Base-by-base conservation (phyloP, 192 early-diverging fungal species). In the Phlyctochytrium bullatum region DNA sequence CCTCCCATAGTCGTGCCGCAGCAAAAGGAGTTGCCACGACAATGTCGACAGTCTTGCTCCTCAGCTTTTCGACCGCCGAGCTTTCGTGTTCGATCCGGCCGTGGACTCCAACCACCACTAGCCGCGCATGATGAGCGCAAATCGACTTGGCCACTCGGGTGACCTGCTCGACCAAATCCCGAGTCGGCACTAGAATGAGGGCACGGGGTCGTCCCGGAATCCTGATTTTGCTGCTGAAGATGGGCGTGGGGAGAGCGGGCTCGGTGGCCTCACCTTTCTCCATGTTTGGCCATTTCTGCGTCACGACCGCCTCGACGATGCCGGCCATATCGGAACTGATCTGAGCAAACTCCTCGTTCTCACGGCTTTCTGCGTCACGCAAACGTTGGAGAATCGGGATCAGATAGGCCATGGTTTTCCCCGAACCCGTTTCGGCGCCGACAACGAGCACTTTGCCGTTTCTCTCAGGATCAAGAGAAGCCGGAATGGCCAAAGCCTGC, bases 391-490 rank as follows among this genome's bases (percentile, higher is more conserved):
- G 78, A 0, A 91, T 74, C 0, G 94, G 94, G 24, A 90, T 47
- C 32, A 95, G 79, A 64, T 95, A 98, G 0, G 94, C 92, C 10
- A 93, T 69, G 0, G 96, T 96, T 75, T 98, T 98, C 3, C 94
- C 94, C 0, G 88, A 87, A 30, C 96, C 96, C 0, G 93, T 96
- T 74, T 96, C 93, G 0, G 92, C 93, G 2, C 92, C 91, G 63
- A 89, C 78, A 25, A 95, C 78, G 50, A 92, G 80, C 16, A 59
- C 67, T 36, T 61, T 36, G 16, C 50, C 54, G 1, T 34, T 32
- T 31, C 50, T 33, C 34, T 24, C 59, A 59, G 54, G 56, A 52
- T 66, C 65, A 2, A 92, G 73, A 17, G 90, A 72, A 54, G 89
- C 82, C 17, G 91, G 92, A 52, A 95, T 93, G 16, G 86, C 84